A percentile compares a stretch with the other conserved stretches of the same genome.
Evolutionary conservation across 345 rosid genomes (phyloP).

Genomic region (Gossypium anomalum): DNA sequence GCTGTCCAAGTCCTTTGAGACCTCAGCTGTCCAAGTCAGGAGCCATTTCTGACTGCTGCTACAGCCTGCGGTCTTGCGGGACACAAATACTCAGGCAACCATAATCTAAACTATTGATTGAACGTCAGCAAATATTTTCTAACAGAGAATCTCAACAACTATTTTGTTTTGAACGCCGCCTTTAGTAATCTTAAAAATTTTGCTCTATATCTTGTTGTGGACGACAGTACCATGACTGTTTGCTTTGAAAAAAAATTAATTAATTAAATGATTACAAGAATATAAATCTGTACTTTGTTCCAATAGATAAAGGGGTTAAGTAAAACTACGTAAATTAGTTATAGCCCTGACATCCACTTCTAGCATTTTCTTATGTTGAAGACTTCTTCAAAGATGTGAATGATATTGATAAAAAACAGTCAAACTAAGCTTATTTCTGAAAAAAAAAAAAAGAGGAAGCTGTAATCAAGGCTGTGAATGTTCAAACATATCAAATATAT

Average conservation of each 20-base stretch:
- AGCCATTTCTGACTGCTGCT: too few relatives aligned
- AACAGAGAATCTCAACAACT: neutral
- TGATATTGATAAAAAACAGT: neutral
- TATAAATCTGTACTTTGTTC: too few relatives aligned
- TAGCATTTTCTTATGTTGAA: neutral
- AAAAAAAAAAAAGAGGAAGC: neutral
- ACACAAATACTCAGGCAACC: too few relatives aligned
- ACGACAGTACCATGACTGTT: neutral
- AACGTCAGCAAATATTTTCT: neutral
- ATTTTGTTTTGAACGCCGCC: neutral
- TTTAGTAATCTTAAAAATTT: neutral
- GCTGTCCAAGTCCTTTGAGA: neutral
- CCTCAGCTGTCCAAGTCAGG: neutral
- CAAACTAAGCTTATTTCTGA: neutral
- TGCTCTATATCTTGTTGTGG: neutral
- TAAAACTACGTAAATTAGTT: neutral
- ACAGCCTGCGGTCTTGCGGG: too few relatives aligned
- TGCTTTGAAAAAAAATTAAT: neutral
- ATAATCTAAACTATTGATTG: too few relatives aligned
- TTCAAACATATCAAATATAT: neutral
- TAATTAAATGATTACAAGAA: too few relatives aligned
- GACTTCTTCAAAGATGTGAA: neutral
- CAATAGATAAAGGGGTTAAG: too few relatives aligned
- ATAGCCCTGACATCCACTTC: neutral
- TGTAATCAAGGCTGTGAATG: neutral